phyloP scores from a whole-genome alignment of 2,329 filamentous ascomycete genomes.

The Ophiostoma tasmaniense region DNA sequence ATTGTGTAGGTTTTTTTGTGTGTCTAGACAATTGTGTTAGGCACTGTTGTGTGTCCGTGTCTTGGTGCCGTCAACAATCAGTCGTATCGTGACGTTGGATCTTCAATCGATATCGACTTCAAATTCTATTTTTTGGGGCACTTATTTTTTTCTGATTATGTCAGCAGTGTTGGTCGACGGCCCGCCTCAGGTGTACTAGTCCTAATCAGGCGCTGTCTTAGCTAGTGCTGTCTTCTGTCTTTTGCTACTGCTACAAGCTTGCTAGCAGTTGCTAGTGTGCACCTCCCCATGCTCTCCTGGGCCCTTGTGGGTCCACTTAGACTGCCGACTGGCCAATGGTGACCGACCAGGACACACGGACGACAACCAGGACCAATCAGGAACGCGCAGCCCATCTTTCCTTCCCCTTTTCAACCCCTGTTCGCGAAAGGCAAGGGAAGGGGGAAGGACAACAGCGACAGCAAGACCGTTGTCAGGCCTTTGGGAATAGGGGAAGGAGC shows the following conservation, averaged over 20 bases:
- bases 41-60: not conserved
- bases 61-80: not conserved
- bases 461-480: slow-evolving; percentile 7
- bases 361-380: slow-evolving; percentile 13
- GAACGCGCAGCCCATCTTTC: not conserved
- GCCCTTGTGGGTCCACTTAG: slow-evolving; percentile 4
- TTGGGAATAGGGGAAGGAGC: slow-evolving; percentile 17
- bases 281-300: slow-evolving; percentile 13
- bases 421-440: slow-evolving; percentile 10
- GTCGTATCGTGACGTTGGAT: not conserved
- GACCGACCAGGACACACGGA: slow-evolving; percentile 9
- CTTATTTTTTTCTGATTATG: slow-evolving; percentile 1
- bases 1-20: not conserved
- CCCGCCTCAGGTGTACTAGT: not conserved
- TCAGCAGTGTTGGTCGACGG: not conserved
- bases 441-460: not conserved
- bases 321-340: slow-evolving; percentile 15
- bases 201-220: slow-evolving; percentile 4
- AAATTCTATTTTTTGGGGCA: slow-evolving; percentile 1
- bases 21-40: too few species aligned
- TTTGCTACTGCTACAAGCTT: not conserved
- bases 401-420: slow-evolving; percentile 20
- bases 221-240: not conserved
- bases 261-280: slow-evolving; percentile 6
- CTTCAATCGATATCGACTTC: not conserved